phyloP scores from a whole-genome alignment of 441 rosid species.

The Lepidium campestre region DNA sequence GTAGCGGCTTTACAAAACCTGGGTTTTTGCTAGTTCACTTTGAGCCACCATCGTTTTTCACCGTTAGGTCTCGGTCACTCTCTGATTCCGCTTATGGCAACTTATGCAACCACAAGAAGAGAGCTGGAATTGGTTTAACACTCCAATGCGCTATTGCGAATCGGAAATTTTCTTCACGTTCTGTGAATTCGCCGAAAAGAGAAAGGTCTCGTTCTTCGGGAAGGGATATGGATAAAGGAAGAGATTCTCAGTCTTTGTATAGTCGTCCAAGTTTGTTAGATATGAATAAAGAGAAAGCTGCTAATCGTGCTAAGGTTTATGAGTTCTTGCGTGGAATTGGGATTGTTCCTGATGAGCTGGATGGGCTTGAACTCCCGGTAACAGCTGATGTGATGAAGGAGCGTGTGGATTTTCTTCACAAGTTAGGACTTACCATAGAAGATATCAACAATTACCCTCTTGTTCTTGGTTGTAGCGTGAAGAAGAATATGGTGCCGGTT shows the following conservation, averaged over 20 bases:
- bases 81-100: constrained; percentile 23
- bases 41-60: constrained; percentile 41
- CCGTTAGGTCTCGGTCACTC: constrained; percentile 27
- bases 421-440: constrained; percentile 68
- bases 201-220: constrained; percentile 23
- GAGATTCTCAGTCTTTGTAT: constrained; percentile 53
- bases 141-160: constrained; percentile 42
- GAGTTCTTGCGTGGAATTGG: constrained; percentile 65
- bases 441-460: constrained; percentile 88
- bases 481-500: constrained; percentile 95
- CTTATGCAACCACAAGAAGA: constrained; percentile 26
- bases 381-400: constrained; percentile 78
- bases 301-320: constrained; percentile 70
- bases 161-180: constrained; percentile 37
- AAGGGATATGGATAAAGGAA: constrained; percentile 22
- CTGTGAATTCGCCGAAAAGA: constrained; percentile 35
- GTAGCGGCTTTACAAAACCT: constrained; percentile 52
- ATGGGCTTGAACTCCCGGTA: constrained; percentile 92
- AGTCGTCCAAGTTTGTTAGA: constrained; percentile 65
- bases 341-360: constrained; percentile 83
- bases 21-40: constrained; percentile 49
- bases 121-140: constrained; percentile 27
- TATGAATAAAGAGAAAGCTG: constrained; percentile 64
- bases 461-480: constrained; percentile 95
- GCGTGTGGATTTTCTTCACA: constrained; percentile 80